Conservation (phyloP, 1,284 basidiomycete genomes). For the Pascua sp. region DNA sequence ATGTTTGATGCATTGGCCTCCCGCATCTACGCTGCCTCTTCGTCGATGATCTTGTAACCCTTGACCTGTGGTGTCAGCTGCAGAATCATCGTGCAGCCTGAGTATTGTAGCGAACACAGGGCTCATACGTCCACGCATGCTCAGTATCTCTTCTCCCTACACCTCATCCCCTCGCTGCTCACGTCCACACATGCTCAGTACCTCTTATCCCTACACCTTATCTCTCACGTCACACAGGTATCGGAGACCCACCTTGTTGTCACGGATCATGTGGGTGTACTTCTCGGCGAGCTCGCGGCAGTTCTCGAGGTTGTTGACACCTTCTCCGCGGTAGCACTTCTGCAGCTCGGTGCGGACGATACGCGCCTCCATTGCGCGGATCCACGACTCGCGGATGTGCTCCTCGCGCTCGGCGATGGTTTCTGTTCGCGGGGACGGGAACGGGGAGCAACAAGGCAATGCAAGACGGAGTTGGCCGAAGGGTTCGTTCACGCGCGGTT, state of each 20-base stretch:
- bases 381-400: conserved; percentile 86
- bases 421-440: conserved; percentile 43
- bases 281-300: conserved; percentile 83
- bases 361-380: conserved; percentile 88
- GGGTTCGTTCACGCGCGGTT: not conserved
- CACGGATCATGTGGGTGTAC: conserved; percentile 75
- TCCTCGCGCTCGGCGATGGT: conserved; percentile 63
- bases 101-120: too few relatives aligned
- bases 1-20: conserved; percentile 18
- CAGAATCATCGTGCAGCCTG: too few relatives aligned
- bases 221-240: not conserved
- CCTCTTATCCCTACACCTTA: not conserved
- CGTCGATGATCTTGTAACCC: conserved; percentile 58
- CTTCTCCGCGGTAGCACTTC: conserved; percentile 87
- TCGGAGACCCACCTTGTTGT: conserved; percentile 69
- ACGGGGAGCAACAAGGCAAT: not conserved
- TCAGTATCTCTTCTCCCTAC: too few relatives aligned
- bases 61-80: conserved; percentile 51
- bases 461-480: not conserved
- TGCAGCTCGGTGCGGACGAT: conserved; percentile 84
- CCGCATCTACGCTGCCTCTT: conserved; percentile 22
- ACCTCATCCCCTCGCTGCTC: too few relatives aligned
- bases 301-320: conserved; percentile 84
- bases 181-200: too few relatives aligned
- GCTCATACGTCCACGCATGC: too few relatives aligned